phyloP scores from a whole-genome alignment of 225 moss, liverwort and hornwort species.

The Sphagnum contortum region DNA sequence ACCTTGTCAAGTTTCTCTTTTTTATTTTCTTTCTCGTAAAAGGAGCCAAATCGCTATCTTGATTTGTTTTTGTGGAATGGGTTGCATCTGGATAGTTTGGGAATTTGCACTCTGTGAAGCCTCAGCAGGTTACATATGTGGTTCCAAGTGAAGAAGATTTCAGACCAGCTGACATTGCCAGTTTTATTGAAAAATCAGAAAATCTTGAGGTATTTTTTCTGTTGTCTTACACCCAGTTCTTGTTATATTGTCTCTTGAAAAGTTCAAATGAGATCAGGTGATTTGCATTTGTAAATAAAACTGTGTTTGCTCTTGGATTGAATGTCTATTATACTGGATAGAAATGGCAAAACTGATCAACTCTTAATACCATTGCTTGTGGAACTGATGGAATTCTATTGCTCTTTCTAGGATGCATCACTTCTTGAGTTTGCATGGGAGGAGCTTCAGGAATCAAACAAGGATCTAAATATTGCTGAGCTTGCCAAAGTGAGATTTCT shows the following conservation, averaged over 20 bases:
- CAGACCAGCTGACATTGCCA: conserved; percentile 39
- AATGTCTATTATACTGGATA: too few relatives aligned
- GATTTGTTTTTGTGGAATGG: not conserved
- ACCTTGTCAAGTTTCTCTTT: too few relatives aligned
- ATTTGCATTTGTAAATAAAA: too few relatives aligned
- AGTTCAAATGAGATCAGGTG: too few relatives aligned
- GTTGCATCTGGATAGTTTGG: conserved; percentile 45
- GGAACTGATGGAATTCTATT: too few relatives aligned
- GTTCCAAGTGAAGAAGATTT: conserved; percentile 66
- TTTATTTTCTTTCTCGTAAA: too few relatives aligned
- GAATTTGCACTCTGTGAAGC: conserved; percentile 54
- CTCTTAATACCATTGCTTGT: too few relatives aligned
- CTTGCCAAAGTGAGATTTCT: conserved; percentile 64
- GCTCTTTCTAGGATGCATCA: conserved; percentile 42
- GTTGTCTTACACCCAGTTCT: too few relatives aligned
- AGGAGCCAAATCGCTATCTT: not conserved
- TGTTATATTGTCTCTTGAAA: too few relatives aligned
- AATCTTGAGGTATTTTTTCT: conserved; percentile 45
- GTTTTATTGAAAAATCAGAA: conserved; percentile 50
- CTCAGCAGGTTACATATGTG: conserved; percentile 75
- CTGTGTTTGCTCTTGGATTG: too few relatives aligned
- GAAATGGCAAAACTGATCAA: too few relatives aligned
- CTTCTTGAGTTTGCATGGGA: conserved; percentile 95
- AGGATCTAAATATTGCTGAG: conserved; percentile 51
- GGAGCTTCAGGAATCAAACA: conserved; percentile 59